Evolutionary conservation across 192 early-diverging fungal species (phyloP), one percentile per base, ranked within the genome.

Genomic region (Entophlyctis luteolus): DNA sequence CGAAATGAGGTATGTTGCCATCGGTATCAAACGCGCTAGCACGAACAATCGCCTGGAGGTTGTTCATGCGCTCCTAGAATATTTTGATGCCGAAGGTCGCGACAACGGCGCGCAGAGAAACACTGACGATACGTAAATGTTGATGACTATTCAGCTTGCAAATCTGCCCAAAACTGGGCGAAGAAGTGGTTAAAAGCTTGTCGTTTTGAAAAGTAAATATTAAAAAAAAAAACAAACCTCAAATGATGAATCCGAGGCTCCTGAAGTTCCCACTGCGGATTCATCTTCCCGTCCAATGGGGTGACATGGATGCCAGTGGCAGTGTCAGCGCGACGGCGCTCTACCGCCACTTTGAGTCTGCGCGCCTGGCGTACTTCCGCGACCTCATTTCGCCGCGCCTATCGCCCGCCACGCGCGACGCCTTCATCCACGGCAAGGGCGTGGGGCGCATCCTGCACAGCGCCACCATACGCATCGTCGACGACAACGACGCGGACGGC

Each of bases 401-500:
- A 4, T 62, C 68, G 16, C 31, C 68, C 14, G 47, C 45, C 0
- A 29, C 54, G 34, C 58, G 54, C 35, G 16, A 18, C 31, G 57
- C 34, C 3, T 70, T 70, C 35, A 60, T 70, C 14, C 56, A 48
- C 28, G 68, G 68, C 0, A 70, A 62, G 49, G 68, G 68, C 27
- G 48, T 70, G 4, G 68, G 68, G 6, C 56, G 68, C 20, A 70
- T 70, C 39, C 58, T 70, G 1, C 20, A 39, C 14, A 42, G 28
- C 34, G 68, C 68, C 12, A 62, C 31, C 4, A 14, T 70, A 22
- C 34, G 37, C 2, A 18, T 55, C 3, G 34, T 27, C 1, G 55
- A 35, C 14, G 16, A 18, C 2, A n/a, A 12, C 10, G 52, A 54
- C 16, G 16, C 14, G 10, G n/a, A 20, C 20, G 4, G 8, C 12